phyloP scores from a whole-genome alignment of 257 asterid genomes.

The Marsdenia floribunda region DNA sequence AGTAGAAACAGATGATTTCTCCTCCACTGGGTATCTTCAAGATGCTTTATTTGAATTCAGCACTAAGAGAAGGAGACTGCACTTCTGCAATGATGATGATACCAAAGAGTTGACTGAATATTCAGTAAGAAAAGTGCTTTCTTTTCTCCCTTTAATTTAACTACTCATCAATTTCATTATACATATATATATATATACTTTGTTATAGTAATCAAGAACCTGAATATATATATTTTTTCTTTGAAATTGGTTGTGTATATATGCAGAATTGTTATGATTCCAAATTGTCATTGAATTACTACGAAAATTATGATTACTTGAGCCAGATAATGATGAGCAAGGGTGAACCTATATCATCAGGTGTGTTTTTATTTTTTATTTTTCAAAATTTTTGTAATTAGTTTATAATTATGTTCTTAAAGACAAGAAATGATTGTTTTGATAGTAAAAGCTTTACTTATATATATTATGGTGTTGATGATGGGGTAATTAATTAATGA shows the following conservation, averaged over 20 bases:
- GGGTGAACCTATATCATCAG: conserved; percentile 32
- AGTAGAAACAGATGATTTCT: conserved; percentile 25
- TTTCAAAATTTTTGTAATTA: no score
- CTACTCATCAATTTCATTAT: no score
- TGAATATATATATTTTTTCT: conserved; percentile 21
- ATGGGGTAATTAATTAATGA: no score
- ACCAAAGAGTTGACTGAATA: conserved; percentile 12
- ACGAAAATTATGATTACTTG: conserved; percentile 27
- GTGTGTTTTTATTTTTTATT: neutral
- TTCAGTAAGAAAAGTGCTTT: conserved; percentile 9
- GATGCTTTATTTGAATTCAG: conserved; percentile 75
- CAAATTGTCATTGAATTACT: conserved; percentile 18
- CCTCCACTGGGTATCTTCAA: conserved; percentile 77
- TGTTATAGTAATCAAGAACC: neutral
- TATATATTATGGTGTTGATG: no score
- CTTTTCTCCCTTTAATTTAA: no score
- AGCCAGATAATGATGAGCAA: conserved; percentile 29
- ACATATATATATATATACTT: neutral
- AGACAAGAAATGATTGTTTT: no score
- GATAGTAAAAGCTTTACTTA: no score
- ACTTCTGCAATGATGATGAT: conserved; percentile 28
- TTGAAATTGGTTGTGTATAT: neutral
- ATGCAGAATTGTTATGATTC: conserved; percentile 27
- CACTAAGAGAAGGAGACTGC: conserved; percentile 60
- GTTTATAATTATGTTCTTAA: no score